These are phyloP conservation scores for Lactifluus subvellereus DNA, from an alignment of 768 basidiomycete genomes.

Conservation along the genomic window DNA sequence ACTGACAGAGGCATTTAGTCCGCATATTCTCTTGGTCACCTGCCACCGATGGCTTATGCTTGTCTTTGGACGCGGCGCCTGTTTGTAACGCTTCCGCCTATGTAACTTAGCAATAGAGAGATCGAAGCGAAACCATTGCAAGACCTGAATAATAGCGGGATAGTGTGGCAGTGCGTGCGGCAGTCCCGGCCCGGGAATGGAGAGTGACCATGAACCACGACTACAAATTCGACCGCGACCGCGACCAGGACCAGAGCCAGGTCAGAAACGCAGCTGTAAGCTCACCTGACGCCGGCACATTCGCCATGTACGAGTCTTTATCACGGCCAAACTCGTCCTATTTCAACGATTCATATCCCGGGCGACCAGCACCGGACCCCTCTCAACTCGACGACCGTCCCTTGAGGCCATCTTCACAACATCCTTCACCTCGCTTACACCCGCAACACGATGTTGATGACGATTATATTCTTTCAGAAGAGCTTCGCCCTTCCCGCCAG, in stretches of 20 bases:
- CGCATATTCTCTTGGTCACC: too few species aligned
- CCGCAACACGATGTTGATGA: conserved; percentile 14
- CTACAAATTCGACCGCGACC: background rate
- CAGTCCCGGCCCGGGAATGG: too few species aligned
- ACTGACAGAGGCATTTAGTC: too few species aligned
- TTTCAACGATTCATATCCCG: conserved; percentile 9
- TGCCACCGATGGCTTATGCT: too few species aligned
- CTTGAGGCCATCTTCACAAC: conserved; percentile 3
- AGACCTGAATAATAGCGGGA: too few species aligned
- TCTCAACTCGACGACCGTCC: conserved; percentile 1
- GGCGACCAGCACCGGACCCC: background rate
- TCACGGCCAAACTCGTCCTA: conserved; percentile 15
- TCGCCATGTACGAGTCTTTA: conserved; percentile 9
- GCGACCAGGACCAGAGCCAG: background rate
- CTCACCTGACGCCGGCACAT: conserved; percentile 15
- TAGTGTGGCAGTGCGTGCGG: too few species aligned
- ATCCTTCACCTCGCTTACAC: conserved; percentile 4
- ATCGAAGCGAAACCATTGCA: too few species aligned
- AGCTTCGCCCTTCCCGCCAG: conserved; percentile 8
- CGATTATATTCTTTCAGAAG: conserved; percentile 1
- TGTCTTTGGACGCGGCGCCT: too few species aligned
- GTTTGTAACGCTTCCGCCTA: too few species aligned
- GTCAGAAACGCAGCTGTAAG: conserved; percentile 27
- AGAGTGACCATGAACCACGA: too few species aligned
- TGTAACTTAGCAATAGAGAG: too few species aligned